These are phyloP conservation scores for Dioscorea dumetorum DNA, from an alignment of 106 monocot species.

Conservation along the genomic window DNA sequence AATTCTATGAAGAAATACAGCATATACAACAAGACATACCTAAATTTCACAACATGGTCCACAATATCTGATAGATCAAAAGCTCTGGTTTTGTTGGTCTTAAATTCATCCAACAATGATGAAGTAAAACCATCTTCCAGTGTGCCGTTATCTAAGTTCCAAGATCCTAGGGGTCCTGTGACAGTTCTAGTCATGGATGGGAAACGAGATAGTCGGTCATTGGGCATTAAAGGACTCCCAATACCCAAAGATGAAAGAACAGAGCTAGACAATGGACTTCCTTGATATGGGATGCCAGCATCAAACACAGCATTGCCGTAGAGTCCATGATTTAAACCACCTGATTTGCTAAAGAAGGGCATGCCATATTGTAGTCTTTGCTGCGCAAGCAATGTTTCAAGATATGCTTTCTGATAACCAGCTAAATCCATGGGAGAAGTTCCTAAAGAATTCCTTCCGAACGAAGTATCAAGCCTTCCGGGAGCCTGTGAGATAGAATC, in stretches of 20 bases:
- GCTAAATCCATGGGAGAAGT: slow-evolving; percentile 21
- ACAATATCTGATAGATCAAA: slow-evolving; percentile 68
- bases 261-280: slow-evolving; percentile 21
- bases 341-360: slow-evolving; percentile 38
- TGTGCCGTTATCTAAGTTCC: slow-evolving; percentile 30
- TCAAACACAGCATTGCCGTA: slow-evolving; percentile 30
- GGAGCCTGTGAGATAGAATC: slow-evolving; percentile 17
- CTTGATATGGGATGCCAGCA: slow-evolving; percentile 34
- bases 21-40: slow-evolving; percentile 22
- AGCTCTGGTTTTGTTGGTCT: slow-evolving; percentile 41
- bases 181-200: slow-evolving; percentile 29
- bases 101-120: slow-evolving; percentile 64
- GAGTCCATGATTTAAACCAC: slow-evolving; percentile 33
- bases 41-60: slow-evolving; percentile 63
- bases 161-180: slow-evolving; percentile 35
- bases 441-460: slow-evolving; percentile 25
- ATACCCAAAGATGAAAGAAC: slow-evolving; percentile 28
- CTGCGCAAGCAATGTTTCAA: slow-evolving; percentile 51
- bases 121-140: slow-evolving; percentile 28
- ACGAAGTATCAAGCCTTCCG: slow-evolving; percentile 20
- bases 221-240: slow-evolving; percentile 22
- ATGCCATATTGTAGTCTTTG: slow-evolving; percentile 51
- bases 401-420: slow-evolving; percentile 50
- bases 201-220: slow-evolving; percentile 20
- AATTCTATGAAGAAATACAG: background rate